Base-by-base conservation (phyloP, 176 grass and related monocot species). In the Oryza punctata region DNA sequence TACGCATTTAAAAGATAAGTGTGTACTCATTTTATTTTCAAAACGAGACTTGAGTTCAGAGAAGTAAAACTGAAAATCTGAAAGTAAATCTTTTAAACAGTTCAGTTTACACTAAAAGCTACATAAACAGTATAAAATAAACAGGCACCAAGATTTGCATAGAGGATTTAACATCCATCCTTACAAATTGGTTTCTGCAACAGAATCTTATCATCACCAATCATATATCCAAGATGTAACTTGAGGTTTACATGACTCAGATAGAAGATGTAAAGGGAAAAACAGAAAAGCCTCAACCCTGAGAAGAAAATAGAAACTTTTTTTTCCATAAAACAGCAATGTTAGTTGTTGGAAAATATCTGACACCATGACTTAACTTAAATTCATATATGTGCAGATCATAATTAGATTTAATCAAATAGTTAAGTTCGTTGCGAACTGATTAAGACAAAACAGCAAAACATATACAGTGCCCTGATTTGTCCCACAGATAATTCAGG, bases 1-100 rank as follows among this genome's bases (percentile, higher is more conserved):
- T 69, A 54, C 52, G 7, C 44, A 80, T 80, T 80, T 57, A 3
- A 80, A n/a, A 69, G 21, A 54, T 69, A 57, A n/a, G 60, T 47
- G 26, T 16, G 45, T 26, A 16, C 21, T 57, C 54, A 5, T 81
- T 69, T 23, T 32, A 70, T 19, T 38, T 54, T 13, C n/a, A 70
- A 80, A 37, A 19, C 70, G 57, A 57, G 12, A 81, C 69, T 47
- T 6, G 46, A 68, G 4, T 69, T 80, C 4, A 69, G 13, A 65
- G 26, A 69, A 25, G 65, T 14, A 24, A 54, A 38, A 25, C 41
- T 44, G n/a, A 54, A 65, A 77, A 15, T 64, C 41, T 71, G 38
- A 54, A 65, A 77, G 28, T 64, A 28, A 3, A 27, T 32, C 15
- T 57, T 15, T 40, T 43, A 80, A 19, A 78, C 65, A 41, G 30